Percentiles rank a stretch among this genome's conserved stretches.
Conservation (phyloP, 2,329 filamentous ascomycete species). For the Colletotrichum horii region DNA sequence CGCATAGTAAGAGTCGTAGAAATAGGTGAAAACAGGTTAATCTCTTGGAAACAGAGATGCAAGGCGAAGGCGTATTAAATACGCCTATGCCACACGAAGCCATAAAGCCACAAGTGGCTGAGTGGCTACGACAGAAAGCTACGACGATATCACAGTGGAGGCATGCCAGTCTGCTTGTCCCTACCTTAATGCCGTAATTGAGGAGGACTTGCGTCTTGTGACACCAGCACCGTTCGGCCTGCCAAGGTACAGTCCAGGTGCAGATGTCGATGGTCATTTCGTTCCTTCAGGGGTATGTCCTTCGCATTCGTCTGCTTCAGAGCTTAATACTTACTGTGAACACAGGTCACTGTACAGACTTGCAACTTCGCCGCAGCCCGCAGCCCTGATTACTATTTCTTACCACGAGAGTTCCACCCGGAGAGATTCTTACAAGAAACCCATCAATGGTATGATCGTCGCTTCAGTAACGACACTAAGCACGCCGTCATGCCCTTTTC, state of each 20-base stretch:
- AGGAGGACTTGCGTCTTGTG: background rate
- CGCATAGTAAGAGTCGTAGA: no score
- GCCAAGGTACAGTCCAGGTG: background rate
- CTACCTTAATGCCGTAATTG: background rate
- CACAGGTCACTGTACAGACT: background rate
- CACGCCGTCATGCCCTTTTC: background rate
- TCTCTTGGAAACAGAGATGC: no score
- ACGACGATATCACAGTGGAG: background rate
- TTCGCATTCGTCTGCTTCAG: accelerated
- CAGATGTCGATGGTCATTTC: background rate
- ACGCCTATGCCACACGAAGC: no score
- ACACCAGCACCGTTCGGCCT: background rate
- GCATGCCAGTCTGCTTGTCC: background rate
- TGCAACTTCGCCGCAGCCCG: background rate
- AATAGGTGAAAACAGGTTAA: no score
- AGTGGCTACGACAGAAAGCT: no score
- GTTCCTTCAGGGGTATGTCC: background rate
- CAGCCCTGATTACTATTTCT: background rate
- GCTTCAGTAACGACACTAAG: background rate
- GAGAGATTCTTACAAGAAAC: background rate
- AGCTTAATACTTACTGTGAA: accelerated
- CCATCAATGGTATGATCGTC: background rate
- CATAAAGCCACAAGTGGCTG: no score
- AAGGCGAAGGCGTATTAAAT: no score
- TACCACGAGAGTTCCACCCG: background rate